Base-by-base conservation (phyloP, 23 red algal species). In the Gracilaria domingensis region DNA sequence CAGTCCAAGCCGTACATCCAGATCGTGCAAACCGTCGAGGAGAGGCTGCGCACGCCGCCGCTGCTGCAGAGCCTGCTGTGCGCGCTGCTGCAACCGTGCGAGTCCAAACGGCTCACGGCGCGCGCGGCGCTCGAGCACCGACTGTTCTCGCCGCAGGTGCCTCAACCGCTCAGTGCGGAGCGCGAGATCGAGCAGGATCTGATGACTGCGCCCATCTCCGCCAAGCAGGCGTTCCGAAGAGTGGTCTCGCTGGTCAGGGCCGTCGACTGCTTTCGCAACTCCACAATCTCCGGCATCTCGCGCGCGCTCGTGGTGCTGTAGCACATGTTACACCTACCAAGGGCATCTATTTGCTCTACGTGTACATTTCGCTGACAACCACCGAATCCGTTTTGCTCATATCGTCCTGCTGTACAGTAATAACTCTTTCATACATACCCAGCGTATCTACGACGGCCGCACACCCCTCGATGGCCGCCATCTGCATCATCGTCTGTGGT, bases 11-110 rank as follows among this genome's bases (percentile, higher is more conserved):
- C 80, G 5, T 48, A 6, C 40, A 47, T 84, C 36, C 39, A 66
- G 20, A 6, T 66, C 29, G 33, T 84, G 32, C 56, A 55, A 12
- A 62, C 80, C 54, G 54, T 48, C 8, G 54, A 36, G 4, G 80
- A 62, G 14, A 12, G 54, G 17, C 60, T 64, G 12, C 5, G 3
- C 29, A 62, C 60, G 45, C 80, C 80, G 23, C 42, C 54, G 1
- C 14, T 66, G 56, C 60, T 84, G 80, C 80, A 48, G 28, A 84
- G 80, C 36, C 40, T 84, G 33, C 80, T 84, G 26, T 44, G 54
- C 36, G 80, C 45, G 12, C 55, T 84, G 54, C 40, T 84, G 54
- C 80, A 84, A 14, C 80, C 80, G 14, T 33, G 4, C 5, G 54
- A 53, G 20, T 4, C 4, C 12, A 62, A 57, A 17, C 3, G 80